phyloP scores from a whole-genome alignment of 2,329 filamentous ascomycete species.

The Aspergillus candidus region DNA sequence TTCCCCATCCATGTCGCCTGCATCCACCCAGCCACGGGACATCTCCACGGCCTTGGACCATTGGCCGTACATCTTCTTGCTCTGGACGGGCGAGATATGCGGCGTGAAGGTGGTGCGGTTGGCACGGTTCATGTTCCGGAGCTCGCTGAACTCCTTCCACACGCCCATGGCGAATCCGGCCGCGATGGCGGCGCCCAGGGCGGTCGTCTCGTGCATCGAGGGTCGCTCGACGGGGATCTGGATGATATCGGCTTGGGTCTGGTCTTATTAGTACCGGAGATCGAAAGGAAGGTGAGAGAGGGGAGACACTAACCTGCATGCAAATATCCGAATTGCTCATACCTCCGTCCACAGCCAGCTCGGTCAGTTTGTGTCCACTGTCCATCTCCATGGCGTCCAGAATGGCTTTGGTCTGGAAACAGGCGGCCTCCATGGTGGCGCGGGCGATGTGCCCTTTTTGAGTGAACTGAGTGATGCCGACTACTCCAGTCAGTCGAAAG shows the following conservation, averaged over 20 bases:
- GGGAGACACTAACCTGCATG: constrained; percentile 60
- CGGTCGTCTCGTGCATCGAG: constrained; percentile 84
- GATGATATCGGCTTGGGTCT: constrained; percentile 80
- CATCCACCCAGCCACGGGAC: constrained; percentile 62
- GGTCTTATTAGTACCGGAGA: constrained; percentile 10
- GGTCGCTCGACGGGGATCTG: constrained; percentile 78
- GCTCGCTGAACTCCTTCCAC: constrained; percentile 68
- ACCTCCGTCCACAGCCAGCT: constrained; percentile 79
- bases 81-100: constrained; percentile 53
- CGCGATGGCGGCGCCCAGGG: constrained; percentile 80
- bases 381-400: constrained; percentile 87
- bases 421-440: constrained; percentile 83
- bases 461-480: constrained; percentile 80
- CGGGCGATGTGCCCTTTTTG: constrained; percentile 80
- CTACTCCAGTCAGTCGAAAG: constrained; percentile 29
- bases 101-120: constrained; percentile 67
- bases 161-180: constrained; percentile 77
- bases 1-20: constrained; percentile 21
- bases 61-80: constrained; percentile 58
- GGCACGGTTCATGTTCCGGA: constrained; percentile 65
- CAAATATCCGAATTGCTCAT: constrained; percentile 83
- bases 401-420: constrained; percentile 88
- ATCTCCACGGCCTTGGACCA: constrained; percentile 76
- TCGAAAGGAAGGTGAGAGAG: not conserved
- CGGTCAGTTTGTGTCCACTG: constrained; percentile 66